Percentiles rank a stretch among this genome's conserved stretches.
Conservation (phyloP, 805 yeast species). For the Ascoidea asiatica region DNA sequence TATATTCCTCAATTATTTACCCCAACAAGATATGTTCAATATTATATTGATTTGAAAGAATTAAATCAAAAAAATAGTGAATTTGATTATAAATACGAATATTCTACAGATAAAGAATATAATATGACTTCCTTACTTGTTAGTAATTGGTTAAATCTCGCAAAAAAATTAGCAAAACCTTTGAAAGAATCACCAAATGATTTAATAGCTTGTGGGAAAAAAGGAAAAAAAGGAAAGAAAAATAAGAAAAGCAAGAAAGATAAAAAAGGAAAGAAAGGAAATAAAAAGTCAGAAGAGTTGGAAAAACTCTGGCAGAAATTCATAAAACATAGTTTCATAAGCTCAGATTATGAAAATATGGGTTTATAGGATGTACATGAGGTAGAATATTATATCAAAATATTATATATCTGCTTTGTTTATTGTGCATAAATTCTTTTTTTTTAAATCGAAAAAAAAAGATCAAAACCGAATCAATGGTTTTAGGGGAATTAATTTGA, state of each 20-base stretch:
- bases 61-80: conserved; percentile 30
- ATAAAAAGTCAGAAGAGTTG: conserved; percentile 12
- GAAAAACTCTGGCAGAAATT: conserved; percentile 41
- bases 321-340: conserved; percentile 46
- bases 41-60: conserved; percentile 46
- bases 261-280: conserved; percentile 35
- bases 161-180: conserved; percentile 37
- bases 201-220: conserved; percentile 8
- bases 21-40: conserved; percentile 63
- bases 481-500: too few species aligned
- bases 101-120: conserved; percentile 48
- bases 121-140: conserved; percentile 42
- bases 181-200: conserved; percentile 31
- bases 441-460: too few species aligned
- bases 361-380: too few species aligned
- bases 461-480: too few species aligned
- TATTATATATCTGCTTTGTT: too few species aligned
- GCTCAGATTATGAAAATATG: conserved; percentile 46
- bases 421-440: too few species aligned
- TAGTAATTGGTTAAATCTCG: conserved; percentile 46
- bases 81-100: conserved; percentile 53
- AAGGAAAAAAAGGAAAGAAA: conserved; percentile 6
- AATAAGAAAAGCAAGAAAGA: conserved; percentile 30
- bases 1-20: conserved; percentile 58
- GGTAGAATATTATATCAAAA: too few species aligned